Evolutionary conservation across 495 filamentous ascomycete genomes (phyloP).

Genomic region (Massariosphaeria phaeospora): DNA sequence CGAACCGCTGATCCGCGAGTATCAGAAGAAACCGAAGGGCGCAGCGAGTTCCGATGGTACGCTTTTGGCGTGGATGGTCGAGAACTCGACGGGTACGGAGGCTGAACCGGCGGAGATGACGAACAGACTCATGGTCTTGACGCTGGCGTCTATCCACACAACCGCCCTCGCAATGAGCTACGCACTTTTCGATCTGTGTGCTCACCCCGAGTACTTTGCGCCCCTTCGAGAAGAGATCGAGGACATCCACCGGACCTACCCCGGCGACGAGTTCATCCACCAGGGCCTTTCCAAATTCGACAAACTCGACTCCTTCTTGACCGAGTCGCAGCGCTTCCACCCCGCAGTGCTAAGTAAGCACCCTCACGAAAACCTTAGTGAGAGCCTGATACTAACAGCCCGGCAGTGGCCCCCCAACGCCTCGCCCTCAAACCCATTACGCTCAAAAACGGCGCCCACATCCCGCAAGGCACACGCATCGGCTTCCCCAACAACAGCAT

Average conservation of each 20-base stretch:
- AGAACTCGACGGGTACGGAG: conserved; percentile 18
- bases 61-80: conserved; percentile 26
- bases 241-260: conserved; percentile 37
- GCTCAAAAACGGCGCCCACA: conserved; percentile 31
- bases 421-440: conserved; percentile 22
- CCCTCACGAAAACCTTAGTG: neutral
- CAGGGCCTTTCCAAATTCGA: conserved; percentile 43
- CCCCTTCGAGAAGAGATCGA: conserved; percentile 52
- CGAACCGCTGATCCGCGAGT: conserved; percentile 13
- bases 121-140: conserved; percentile 14
- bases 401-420: conserved; percentile 27
- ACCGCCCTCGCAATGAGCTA: conserved; percentile 21
- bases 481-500: conserved; percentile 23
- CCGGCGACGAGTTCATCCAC: too few relatives aligned
- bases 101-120: conserved; percentile 2
- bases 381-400: neutral
- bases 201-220: conserved; percentile 45
- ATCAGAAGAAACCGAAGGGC: neutral
- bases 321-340: conserved; percentile 47
- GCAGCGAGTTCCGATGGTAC: conserved; percentile 11
- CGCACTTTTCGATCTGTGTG: conserved; percentile 46
- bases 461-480: conserved; percentile 31
- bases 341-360: conserved; percentile 43
- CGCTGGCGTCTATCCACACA: conserved; percentile 24
- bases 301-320: conserved; percentile 54